A percentile compares a stretch with the other conserved stretches of the same genome.
Evolutionary conservation across 1,284 basidiomycete species (phyloP).

Genomic region (Cutaneotrichosporon sp.): DNA sequence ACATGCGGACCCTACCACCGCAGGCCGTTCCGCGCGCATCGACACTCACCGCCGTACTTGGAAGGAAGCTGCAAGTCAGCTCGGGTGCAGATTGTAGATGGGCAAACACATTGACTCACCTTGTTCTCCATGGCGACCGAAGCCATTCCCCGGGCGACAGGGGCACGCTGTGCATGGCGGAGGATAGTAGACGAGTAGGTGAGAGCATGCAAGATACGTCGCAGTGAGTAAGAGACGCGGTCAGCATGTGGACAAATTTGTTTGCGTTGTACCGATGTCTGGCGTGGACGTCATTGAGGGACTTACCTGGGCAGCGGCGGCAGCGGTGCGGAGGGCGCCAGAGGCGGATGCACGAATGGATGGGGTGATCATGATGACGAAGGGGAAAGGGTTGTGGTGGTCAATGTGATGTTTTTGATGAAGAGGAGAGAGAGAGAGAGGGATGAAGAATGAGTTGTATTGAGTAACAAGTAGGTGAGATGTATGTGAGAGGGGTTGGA

Average conservation of each 20-base stretch:
- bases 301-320: conserved; percentile 24
- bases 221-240: conserved; percentile 1
- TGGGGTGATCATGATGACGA: conserved; percentile 36
- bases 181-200: neutral
- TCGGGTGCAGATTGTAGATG: neutral
- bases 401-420: neutral
- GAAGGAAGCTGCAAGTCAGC: conserved; percentile 66
- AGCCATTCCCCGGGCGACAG: conserved; percentile 44
- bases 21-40: neutral
- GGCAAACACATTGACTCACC: conserved; percentile 32
- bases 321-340: conserved; percentile 31
- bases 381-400: conserved; percentile 9
- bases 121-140: conserved; percentile 45
- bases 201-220: neutral
- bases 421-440: conserved; percentile 8
- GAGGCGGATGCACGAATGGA: conserved; percentile 37
- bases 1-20: neutral
- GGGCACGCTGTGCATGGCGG: conserved; percentile 28
- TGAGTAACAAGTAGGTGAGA: neutral
- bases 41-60: conserved; percentile 87
- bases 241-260: conserved; percentile 24
- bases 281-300: neutral
- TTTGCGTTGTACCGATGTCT: conserved; percentile 5
- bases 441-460: conserved; percentile 3
- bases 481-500: neutral